These are phyloP conservation scores for Oryza nivara DNA, from an alignment of 176 grass and related monocot species.

Conservation along the genomic window DNA sequence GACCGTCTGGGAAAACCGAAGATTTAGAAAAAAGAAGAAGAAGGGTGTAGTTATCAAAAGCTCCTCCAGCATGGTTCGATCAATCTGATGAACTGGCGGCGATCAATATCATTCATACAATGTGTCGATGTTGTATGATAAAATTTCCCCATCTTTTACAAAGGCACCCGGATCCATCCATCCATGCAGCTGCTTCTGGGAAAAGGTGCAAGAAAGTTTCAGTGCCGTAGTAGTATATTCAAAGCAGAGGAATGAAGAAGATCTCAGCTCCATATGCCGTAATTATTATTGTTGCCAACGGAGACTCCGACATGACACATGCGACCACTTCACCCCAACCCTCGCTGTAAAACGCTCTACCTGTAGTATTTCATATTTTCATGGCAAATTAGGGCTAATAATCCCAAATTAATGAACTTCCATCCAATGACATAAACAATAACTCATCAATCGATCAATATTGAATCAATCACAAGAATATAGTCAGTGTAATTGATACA, in stretches of 20 bases:
- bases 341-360: constrained; percentile 26
- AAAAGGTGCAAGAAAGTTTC: constrained; percentile 13
- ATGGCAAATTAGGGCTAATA: not conserved
- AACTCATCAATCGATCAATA: not conserved
- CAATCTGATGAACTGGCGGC: not conserved
- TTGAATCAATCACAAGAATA: not conserved
- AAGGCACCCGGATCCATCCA: not conserved
- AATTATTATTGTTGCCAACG: constrained; percentile 42
- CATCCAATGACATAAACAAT: not conserved
- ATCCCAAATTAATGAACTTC: not conserved
- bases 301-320: constrained; percentile 22
- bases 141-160: not conserved
- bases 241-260: not conserved
- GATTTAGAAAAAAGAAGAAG: too few species aligned
- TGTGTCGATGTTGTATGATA: not conserved
- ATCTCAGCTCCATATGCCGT: constrained; percentile 19
- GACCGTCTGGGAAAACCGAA: too few species aligned
- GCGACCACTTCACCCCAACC: not conserved
- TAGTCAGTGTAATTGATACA: not conserved
- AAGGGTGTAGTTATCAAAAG: too few species aligned
- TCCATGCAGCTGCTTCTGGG: not conserved
- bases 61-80: not conserved
- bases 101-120: not conserved
- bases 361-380: not conserved
- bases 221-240: not conserved